Evolutionary conservation across 495 filamentous ascomycete species (phyloP).

Genomic region (Penicillium manginii): DNA sequence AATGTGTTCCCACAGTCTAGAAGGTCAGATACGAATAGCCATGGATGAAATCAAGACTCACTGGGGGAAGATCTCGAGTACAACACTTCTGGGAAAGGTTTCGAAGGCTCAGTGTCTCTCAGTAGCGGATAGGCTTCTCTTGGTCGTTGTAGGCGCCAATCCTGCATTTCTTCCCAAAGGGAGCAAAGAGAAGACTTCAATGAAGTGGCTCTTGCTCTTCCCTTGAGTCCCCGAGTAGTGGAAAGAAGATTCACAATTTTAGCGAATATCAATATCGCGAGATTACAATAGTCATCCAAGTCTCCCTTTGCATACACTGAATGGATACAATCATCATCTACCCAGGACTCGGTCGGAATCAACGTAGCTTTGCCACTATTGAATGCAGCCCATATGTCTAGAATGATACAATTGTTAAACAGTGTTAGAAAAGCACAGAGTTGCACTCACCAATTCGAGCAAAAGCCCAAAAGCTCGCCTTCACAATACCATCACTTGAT

Average conservation of each 20-base stretch:
- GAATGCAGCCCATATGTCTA: constrained; percentile 22
- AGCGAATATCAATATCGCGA: constrained; percentile 16
- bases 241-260: constrained; percentile 17
- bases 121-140: constrained; percentile 13
- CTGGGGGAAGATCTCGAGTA: constrained; percentile 11
- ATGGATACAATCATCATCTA: constrained; percentile 15
- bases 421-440: neutral
- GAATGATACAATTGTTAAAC: no score
- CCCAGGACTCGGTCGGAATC: constrained; percentile 24
- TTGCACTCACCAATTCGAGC: constrained; percentile 18
- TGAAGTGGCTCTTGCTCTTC: neutral
- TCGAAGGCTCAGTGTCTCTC: constrained; percentile 5
- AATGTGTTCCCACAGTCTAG: constrained; percentile 21
- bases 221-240: neutral
- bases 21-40: neutral
- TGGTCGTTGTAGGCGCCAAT: constrained; percentile 15
- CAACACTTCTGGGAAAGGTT: constrained; percentile 8
- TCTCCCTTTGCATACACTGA: constrained; percentile 12
- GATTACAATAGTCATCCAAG: constrained; percentile 22
- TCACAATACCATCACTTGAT: constrained; percentile 17
- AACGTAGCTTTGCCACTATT: constrained; percentile 21
- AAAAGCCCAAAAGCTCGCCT: constrained; percentile 22
- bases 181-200: neutral
- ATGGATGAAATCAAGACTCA: constrained; percentile 5
- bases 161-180: constrained; percentile 17